Evolutionary conservation across 768 basidiomycete species (phyloP), one percentile per base, ranked within the genome.

Genomic region (Termitomyces sp.): DNA sequence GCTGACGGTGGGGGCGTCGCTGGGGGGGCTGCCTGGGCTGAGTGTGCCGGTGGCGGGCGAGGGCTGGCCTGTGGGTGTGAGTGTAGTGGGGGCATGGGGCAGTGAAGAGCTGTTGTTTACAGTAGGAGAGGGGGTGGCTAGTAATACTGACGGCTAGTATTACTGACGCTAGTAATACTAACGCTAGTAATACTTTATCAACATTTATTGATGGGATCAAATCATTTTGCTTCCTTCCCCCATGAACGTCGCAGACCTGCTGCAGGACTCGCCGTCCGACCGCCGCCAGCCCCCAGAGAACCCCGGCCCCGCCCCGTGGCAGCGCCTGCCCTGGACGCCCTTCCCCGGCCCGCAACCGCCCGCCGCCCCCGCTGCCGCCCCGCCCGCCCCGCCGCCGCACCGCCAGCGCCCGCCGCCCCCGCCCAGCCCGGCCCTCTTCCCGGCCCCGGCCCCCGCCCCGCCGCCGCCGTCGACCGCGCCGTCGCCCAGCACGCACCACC

Each of bases 11-110:
- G 94, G 94, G 0, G 94, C 94, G 5, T 94, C 91, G 0, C 74
- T 99, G 36, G 94, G 92, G 0, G 94, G 96, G 0, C 65, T 98
- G 16, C 94, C 95, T 0, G 90, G 88, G 0, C 64, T 98, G 44
- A 88, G 78, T 54, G 79, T 98, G 0, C 94, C 94, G 0, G 68
- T 68, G 47, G 63, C 1, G 76, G 72, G 69, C 0, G n/a, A 22
- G 31, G 36, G 51, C 2, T 13, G 16, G 51, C 51, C 51, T 0
- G 76, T 94, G 0, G 94, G 94, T 2, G 73, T 90, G 33, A 92
- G 89, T 62, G 64, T 97, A 28, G 85, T 93, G 0, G 91, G 92
- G 1, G 91, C 91, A 64, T 96, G 94, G 94, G 94, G 94, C 0
- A 79, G 73, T 54, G 90, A 92, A 60, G 75, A 77, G 54, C 57